Evolutionary conservation across 2,329 filamentous ascomycete genomes (phyloP).

Genomic region (Fusarium begoniae): DNA sequence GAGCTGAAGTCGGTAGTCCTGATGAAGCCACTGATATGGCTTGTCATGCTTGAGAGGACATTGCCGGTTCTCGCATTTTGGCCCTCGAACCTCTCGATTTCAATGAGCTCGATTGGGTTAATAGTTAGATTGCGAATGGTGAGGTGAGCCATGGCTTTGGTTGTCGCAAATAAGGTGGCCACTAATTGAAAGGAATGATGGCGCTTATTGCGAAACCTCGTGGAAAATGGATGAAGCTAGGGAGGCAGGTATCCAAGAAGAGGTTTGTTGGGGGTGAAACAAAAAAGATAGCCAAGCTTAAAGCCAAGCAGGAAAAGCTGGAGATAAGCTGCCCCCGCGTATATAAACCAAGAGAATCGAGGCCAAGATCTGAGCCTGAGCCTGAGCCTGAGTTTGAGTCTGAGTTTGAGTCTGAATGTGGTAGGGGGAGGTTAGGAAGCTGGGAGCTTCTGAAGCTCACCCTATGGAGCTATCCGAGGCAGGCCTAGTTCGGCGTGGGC

Average conservation of each 20-base stretch:
- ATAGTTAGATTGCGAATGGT: slow-evolving; percentile 85
- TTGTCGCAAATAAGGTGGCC: neutral
- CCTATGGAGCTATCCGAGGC: neutral
- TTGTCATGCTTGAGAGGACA: slow-evolving; percentile 57
- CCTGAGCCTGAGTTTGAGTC: neutral
- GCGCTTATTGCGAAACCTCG: neutral
- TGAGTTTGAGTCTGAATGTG: neutral
- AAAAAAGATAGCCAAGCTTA: neutral
- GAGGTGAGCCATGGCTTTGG: slow-evolving; percentile 60
- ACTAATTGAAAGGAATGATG: neutral
- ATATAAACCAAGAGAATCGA: neutral
- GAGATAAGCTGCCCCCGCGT: neutral
- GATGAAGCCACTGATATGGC: slow-evolving; percentile 55
- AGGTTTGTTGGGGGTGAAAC: neutral
- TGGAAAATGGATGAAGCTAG: neutral
- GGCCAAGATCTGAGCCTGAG: neutral
- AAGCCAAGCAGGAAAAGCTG: neutral
- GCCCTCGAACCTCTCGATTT: slow-evolving; percentile 76
- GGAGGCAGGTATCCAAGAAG: neutral
- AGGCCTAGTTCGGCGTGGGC: neutral
- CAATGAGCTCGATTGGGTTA: slow-evolving; percentile 76
- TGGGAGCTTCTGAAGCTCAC: neutral
- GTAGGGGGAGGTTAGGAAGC: neutral
- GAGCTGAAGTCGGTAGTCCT: slow-evolving; percentile 51
- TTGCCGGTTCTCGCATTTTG: slow-evolving; percentile 54